phyloP scores from a whole-genome alignment of 768 basidiomycete species.

The Daedalea quercina region DNA sequence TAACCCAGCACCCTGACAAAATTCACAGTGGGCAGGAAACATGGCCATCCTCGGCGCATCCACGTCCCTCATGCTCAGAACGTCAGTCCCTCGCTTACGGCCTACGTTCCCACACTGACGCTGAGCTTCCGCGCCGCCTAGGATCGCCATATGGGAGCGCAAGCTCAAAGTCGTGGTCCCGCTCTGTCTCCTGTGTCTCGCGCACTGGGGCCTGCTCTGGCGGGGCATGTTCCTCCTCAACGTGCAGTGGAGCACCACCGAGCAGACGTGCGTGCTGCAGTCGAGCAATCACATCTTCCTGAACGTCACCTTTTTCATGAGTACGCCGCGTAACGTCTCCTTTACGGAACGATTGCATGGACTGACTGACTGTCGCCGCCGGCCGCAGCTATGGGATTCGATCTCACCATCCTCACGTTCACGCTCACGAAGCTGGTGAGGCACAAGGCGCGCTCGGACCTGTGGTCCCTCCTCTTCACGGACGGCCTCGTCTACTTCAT shows the following conservation, averaged over 20 bases:
- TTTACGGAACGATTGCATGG: no score
- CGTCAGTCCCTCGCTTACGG: slow-evolving; percentile 32
- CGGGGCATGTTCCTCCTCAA: slow-evolving; percentile 65
- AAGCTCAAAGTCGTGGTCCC: slow-evolving; percentile 40
- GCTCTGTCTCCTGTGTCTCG: slow-evolving; percentile 48
- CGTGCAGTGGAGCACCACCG: slow-evolving; percentile 42
- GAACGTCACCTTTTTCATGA: slow-evolving; percentile 64
- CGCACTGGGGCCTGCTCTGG: slow-evolving; percentile 61
- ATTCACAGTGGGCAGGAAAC: slow-evolving; percentile 50
- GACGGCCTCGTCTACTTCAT: slow-evolving; percentile 69
- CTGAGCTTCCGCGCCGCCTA: slow-evolving; percentile 25
- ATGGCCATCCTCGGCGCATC: slow-evolving; percentile 61
- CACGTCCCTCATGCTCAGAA: slow-evolving; percentile 65
- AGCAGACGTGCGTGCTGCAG: slow-evolving; percentile 40
- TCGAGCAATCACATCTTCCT: slow-evolving; percentile 50
- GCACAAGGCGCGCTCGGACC: slow-evolving; percentile 45
- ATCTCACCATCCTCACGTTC: slow-evolving; percentile 51
- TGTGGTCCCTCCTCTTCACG: slow-evolving; percentile 68
- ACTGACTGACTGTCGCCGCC: neutral
- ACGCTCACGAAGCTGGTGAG: slow-evolving; percentile 43
- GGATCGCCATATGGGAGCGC: slow-evolving; percentile 68
- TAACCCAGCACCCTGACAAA: neutral
- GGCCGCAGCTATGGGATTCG: slow-evolving; percentile 59
- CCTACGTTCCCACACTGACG: slow-evolving; percentile 11
- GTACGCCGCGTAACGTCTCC: slow-evolving; percentile 31